These are phyloP conservation scores for Thielaviopsis populi DNA, from an alignment of 2,329 filamentous ascomycete species.

Conservation along the genomic window DNA sequence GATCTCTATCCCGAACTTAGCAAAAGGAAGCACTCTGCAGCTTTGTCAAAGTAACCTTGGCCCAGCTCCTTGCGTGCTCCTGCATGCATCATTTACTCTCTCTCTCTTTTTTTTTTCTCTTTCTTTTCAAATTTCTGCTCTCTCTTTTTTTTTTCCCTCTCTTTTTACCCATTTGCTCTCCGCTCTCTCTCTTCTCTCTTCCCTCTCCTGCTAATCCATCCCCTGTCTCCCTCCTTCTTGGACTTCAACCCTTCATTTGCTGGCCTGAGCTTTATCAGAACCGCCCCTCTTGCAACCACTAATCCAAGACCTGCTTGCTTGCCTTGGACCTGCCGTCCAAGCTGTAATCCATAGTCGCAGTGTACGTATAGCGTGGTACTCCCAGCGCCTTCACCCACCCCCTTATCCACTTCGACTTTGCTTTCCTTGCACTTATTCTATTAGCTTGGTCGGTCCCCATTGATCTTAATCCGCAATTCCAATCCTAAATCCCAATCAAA, in stretches of 20 bases:
- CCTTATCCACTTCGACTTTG: conserved; percentile 1
- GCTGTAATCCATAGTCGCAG: not conserved
- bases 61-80: not conserved
- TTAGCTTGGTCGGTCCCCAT: conserved; percentile 15
- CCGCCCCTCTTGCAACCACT: not conserved
- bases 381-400: not conserved
- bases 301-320: not conserved
- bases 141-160: not conserved
- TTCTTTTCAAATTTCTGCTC: not conserved
- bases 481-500: conserved; percentile 14
- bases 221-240: not conserved
- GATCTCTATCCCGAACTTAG: not conserved
- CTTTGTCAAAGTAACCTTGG: not conserved
- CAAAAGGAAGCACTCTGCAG: not conserved
- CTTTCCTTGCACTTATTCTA: conserved; percentile 1
- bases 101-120: not conserved
- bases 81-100: not conserved
- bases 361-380: not conserved
- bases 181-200: not conserved
- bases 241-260: not conserved
- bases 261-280: not conserved
- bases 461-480: conserved; percentile 14
- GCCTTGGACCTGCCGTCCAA: not conserved
- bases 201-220: not conserved
- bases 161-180: not conserved